Evolutionary conservation across 2,329 filamentous ascomycete species (phyloP).

Genomic region (Ophiostoma himal-ulmi): DNA sequence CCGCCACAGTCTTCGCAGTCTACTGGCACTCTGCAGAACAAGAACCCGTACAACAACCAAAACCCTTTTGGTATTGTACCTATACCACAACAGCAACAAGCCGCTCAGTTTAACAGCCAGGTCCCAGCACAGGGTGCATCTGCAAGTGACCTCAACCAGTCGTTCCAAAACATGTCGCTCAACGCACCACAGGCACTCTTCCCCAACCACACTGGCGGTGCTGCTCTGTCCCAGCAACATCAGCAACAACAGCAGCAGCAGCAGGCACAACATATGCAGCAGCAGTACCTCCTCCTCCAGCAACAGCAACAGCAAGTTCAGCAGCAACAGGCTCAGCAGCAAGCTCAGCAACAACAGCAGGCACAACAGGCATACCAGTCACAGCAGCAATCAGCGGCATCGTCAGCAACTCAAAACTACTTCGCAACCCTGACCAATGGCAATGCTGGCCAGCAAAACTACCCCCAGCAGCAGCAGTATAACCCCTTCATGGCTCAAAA

Average conservation of each 20-base stretch:
- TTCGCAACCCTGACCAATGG: constrained; percentile 14
- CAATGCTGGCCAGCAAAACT: constrained; percentile 17
- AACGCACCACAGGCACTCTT: constrained; percentile 57
- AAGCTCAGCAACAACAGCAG: constrained; percentile 16
- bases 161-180: constrained; percentile 71
- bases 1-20: constrained; percentile 60
- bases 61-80: constrained; percentile 63
- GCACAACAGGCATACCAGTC: constrained; percentile 19
- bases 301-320: constrained; percentile 40
- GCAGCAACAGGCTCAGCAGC: constrained; percentile 27
- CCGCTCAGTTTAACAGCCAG: background rate
- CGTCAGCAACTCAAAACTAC: constrained; percentile 21
- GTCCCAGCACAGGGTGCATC: constrained; percentile 27
- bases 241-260: constrained; percentile 30
- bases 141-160: constrained; percentile 50
- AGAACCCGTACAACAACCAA: constrained; percentile 46
- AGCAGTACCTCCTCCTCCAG: constrained; percentile 25
- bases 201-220: constrained; percentile 63
- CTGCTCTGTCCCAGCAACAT: constrained; percentile 31
- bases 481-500: constrained; percentile 19
- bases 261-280: constrained; percentile 18
- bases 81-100: constrained; percentile 15
- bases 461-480: constrained; percentile 34
- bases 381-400: constrained; percentile 9
- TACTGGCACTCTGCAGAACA: constrained; percentile 55